A percentile compares a stretch with the other conserved stretches of the same genome.
Evolutionary conservation across 495 filamentous ascomycete species (phyloP).

Genomic region (Barbatosphaeria neglecta): DNA sequence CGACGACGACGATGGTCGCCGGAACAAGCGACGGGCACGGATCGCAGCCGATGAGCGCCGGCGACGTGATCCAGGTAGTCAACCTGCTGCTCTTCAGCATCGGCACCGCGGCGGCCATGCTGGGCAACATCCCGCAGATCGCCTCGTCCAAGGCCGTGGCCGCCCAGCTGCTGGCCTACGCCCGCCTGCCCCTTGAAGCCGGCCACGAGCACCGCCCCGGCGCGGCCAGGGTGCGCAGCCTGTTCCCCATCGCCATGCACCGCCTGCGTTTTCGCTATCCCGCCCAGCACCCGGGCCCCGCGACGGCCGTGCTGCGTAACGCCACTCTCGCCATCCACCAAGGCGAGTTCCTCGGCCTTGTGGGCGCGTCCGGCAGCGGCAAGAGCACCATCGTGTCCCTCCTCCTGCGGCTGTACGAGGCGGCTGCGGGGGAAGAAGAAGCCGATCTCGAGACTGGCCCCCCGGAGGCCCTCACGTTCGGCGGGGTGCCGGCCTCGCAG

Average conservation of each 20-base stretch:
- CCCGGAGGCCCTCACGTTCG: constrained; percentile 41
- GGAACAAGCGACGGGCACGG: constrained; percentile 16
- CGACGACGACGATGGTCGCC: too few species aligned
- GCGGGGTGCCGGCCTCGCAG: constrained; percentile 36
- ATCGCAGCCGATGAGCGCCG: constrained; percentile 22
- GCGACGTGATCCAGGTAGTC: constrained; percentile 59
- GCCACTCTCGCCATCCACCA: constrained; percentile 48
- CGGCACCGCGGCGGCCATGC: constrained; percentile 53
- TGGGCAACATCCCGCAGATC: constrained; percentile 71
- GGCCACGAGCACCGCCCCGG: constrained; percentile 52
- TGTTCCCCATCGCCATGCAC: constrained; percentile 51
- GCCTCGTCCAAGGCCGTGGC: constrained; percentile 61
- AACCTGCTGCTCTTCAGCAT: constrained; percentile 77
- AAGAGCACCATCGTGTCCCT: constrained; percentile 80
- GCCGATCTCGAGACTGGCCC: background rate
- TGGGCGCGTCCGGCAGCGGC: constrained; percentile 73
- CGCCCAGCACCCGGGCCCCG: too few species aligned
- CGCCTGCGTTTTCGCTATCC: constrained; percentile 61
- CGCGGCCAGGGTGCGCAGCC: constrained; percentile 25
- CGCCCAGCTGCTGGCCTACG: constrained; percentile 60
- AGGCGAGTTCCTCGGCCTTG: constrained; percentile 59
- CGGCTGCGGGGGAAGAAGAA: constrained; percentile 4
- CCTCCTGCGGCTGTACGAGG: constrained; percentile 39
- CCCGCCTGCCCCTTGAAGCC: constrained; percentile 34
- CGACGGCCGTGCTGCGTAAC: constrained; percentile 41